phyloP scores from a whole-genome alignment of 78 protist species.

The Anaeramoeba flamelloides region DNA sequence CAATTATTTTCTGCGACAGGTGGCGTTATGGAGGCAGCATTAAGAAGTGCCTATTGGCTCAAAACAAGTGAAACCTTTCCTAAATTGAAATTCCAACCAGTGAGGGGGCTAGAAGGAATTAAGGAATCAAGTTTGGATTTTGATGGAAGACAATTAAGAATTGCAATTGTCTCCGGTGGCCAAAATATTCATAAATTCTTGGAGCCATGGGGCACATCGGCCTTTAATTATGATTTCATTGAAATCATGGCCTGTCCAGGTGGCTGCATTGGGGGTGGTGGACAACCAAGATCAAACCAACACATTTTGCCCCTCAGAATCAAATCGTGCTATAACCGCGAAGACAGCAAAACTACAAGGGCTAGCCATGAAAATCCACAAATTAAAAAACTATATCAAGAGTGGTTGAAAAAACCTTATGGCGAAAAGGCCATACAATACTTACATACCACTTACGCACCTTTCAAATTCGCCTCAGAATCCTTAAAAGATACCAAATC shows the following conservation, averaged over 20 bases:
- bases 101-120: conserved; percentile 11
- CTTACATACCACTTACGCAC: neutral
- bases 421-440: neutral
- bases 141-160: neutral
- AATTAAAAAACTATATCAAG: neutral
- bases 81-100: neutral
- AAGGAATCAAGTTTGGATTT: conserved; percentile 13
- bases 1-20: conserved; percentile 25
- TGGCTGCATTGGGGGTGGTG: conserved; percentile 52
- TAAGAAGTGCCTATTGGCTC: conserved; percentile 7
- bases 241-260: conserved; percentile 78
- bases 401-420: neutral
- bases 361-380: neutral
- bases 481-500: neutral
- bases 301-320: neutral
- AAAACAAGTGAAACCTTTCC: neutral
- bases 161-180: conserved; percentile 67
- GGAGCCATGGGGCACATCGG: conserved; percentile 16
- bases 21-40: conserved; percentile 45
- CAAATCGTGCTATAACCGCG: neutral
- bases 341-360: neutral
- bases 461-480: neutral
- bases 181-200: conserved; percentile 79
- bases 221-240: conserved; percentile 29
- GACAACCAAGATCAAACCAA: conserved; percentile 22